A percentile compares a stretch with the other conserved stretches of the same genome.
These are phyloP conservation scores for Trichoderma koningii DNA, from an alignment of 2,329 filamentous ascomycete genomes.

Conservation along the genomic window DNA sequence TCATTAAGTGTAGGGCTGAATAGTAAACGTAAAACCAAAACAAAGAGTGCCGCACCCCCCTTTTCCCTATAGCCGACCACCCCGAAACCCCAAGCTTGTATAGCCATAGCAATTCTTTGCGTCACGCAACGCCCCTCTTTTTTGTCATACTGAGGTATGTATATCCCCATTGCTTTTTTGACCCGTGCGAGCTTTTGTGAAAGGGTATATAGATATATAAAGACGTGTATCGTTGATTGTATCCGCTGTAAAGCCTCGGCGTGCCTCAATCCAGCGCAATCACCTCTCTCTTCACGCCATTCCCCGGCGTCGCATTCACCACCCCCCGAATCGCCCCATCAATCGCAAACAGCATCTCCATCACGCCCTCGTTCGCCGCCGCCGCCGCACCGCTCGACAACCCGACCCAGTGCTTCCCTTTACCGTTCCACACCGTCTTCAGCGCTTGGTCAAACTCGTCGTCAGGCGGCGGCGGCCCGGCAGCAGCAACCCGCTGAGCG, in stretches of 20 bases:
- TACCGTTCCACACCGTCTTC: constrained; percentile 49
- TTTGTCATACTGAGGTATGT: too few relatives aligned
- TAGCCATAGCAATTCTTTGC: too few relatives aligned
- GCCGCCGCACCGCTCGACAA: constrained; percentile 52
- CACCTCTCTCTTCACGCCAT: constrained; percentile 1
- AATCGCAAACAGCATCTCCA: constrained; percentile 51
- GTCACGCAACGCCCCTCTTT: too few relatives aligned
- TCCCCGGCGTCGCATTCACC: constrained; percentile 20
- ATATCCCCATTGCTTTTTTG: too few relatives aligned
- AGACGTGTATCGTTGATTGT: too few relatives aligned
- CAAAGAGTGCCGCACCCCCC: background rate
- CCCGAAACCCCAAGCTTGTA: too few relatives aligned
- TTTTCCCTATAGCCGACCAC: too few relatives aligned
- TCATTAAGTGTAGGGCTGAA: constrained; percentile 35
- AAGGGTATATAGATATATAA: background rate
- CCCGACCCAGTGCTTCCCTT: constrained; percentile 51
- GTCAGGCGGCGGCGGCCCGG: constrained; percentile 20
- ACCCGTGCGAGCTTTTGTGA: too few relatives aligned
- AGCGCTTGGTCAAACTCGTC: constrained; percentile 46
- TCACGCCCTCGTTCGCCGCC: constrained; percentile 43
- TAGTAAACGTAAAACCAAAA: background rate
- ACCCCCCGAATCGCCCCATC: constrained; percentile 50
- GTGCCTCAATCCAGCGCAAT: background rate
- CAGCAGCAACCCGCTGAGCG: constrained; percentile 42
- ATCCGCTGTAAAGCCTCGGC: background rate